A percentile compares a stretch with the other conserved stretches of the same genome.
Conservation (phyloP, 163 green algal species). For the Chlorella variabilis region DNA sequence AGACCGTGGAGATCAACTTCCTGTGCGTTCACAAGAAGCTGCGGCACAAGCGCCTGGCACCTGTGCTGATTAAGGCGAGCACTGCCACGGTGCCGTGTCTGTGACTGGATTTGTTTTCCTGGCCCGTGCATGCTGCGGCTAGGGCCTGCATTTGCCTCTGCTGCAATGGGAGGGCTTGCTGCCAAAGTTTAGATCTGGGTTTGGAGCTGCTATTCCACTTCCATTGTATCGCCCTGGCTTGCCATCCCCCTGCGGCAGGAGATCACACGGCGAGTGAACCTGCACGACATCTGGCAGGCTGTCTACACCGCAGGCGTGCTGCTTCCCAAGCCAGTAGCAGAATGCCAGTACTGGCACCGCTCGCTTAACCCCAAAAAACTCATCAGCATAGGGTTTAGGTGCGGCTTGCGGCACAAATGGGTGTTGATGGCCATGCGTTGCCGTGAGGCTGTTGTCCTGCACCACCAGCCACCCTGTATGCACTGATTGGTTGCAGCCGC, state of each 20-base stretch:
- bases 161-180: too few relatives aligned
- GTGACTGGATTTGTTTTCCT: too few relatives aligned
- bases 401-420: not conserved
- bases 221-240: not conserved
- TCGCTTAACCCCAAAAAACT: constrained; percentile 97
- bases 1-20: constrained; percentile 99
- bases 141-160: too few relatives aligned
- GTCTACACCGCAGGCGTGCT: constrained; percentile 98
- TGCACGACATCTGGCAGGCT: constrained; percentile 90
- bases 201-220: too few relatives aligned
- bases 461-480: too few relatives aligned
- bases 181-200: too few relatives aligned
- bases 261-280: constrained; percentile 95
- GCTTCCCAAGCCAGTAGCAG: constrained; percentile 89
- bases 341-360: constrained; percentile 96
- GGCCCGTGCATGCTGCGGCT: too few relatives aligned
- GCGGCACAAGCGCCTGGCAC: constrained; percentile 93
- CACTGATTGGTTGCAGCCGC: constrained; percentile 1
- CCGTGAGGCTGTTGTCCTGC: too few relatives aligned
- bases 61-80: constrained; percentile 95
- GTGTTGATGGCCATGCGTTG: too few relatives aligned
- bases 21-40: constrained; percentile 99
- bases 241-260: constrained; percentile 55
- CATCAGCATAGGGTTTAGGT: constrained; percentile 91
- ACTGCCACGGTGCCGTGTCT: too few relatives aligned